A percentile compares a stretch with the other conserved stretches of the same genome.
Conservation (phyloP, 2,329 filamentous ascomycete genomes). For the Talaromyces sp. region DNA sequence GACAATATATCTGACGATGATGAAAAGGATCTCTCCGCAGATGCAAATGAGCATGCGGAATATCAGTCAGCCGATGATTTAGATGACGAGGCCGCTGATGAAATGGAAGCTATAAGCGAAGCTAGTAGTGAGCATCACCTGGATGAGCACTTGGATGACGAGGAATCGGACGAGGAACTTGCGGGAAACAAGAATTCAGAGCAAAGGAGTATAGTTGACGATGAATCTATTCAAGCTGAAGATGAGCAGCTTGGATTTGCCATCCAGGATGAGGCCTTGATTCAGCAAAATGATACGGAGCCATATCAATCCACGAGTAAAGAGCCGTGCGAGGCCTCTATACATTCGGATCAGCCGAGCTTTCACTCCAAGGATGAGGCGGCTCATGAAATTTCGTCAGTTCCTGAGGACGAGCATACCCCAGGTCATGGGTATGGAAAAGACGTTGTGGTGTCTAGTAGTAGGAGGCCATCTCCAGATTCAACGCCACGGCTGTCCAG, state of each 20-base stretch:
- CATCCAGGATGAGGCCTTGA: background rate
- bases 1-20: background rate
- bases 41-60: background rate
- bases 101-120: background rate
- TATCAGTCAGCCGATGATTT: background rate
- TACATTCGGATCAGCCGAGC: background rate
- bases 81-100: background rate
- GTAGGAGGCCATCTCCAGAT: background rate
- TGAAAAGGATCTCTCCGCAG: background rate
- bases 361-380: background rate
- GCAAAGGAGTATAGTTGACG: background rate
- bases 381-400: background rate
- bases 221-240: background rate
- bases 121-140: background rate
- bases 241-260: background rate
- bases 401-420: background rate
- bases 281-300: background rate
- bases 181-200: background rate
- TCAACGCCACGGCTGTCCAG: background rate
- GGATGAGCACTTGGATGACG: background rate
- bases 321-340: background rate
- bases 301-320: background rate
- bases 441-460: background rate
- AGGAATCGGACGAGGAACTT: background rate
- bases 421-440: background rate